Evolutionary conservation across 441 rosid genomes (phyloP).

Genomic region (Pelargonium cotyledonis): DNA sequence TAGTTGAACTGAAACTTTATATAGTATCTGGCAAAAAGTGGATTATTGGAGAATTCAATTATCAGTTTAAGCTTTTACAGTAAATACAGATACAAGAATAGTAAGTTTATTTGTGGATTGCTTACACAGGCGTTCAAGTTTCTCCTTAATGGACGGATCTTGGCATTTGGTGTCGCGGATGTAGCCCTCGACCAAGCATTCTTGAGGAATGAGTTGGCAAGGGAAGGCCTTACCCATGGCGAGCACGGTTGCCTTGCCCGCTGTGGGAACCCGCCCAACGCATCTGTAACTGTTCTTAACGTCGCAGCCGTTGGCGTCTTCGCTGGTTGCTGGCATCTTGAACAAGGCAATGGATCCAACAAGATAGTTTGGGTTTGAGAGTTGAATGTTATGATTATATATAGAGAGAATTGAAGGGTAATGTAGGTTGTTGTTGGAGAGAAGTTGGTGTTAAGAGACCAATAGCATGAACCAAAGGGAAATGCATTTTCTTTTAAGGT

Average conservation of each 20-base stretch:
- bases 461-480: neutral
- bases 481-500: neutral
- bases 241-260: conserved; percentile 74
- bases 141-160: conserved; percentile 77
- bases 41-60: too few relatives aligned
- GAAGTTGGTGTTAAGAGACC: neutral
- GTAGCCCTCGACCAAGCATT: conserved; percentile 81
- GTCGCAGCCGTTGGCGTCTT: neutral
- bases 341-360: neutral
- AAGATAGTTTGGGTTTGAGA: neutral
- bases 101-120: neutral
- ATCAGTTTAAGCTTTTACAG: too few relatives aligned
- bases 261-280: neutral
- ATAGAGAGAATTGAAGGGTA: neutral
- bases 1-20: too few relatives aligned
- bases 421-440: neutral
- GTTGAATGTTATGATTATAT: neutral
- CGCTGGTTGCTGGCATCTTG: neutral
- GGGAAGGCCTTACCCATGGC: conserved; percentile 94
- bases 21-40: too few relatives aligned
- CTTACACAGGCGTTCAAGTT: conserved; percentile 77
- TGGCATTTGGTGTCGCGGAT: conserved; percentile 84
- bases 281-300: too few relatives aligned
- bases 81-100: neutral
- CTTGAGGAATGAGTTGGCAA: conserved; percentile 92